Percentiles rank a stretch among this genome's conserved stretches.
These are phyloP conservation scores for Clathrospora elynae DNA, from an alignment of 2,329 filamentous ascomycete genomes.

Conservation along the genomic window DNA sequence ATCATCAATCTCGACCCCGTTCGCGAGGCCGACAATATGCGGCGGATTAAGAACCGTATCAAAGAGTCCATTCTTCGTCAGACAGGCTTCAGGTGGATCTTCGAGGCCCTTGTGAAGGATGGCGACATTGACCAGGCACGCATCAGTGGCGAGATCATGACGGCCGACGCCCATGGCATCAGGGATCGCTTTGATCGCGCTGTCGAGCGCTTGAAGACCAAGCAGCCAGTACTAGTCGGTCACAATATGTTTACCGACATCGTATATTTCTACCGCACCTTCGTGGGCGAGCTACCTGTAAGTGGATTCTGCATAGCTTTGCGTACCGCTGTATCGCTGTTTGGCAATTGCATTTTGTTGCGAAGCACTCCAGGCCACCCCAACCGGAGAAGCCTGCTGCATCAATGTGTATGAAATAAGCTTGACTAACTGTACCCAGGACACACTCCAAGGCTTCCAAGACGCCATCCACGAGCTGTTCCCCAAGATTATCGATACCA, in stretches of 20 bases:
- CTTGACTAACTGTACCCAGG: too few species aligned
- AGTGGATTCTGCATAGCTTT: background rate
- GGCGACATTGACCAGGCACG: slow-evolving; percentile 44
- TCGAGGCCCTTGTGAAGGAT: slow-evolving; percentile 53
- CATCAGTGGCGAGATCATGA: slow-evolving; percentile 43
- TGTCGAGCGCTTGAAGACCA: slow-evolving; percentile 51
- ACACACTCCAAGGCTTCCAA: slow-evolving; percentile 60
- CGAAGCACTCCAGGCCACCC: too few species aligned
- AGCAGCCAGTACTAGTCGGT: slow-evolving; percentile 61
- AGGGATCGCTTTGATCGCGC: slow-evolving; percentile 49
- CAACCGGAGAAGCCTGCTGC: too few species aligned
- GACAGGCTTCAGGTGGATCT: slow-evolving; percentile 57
- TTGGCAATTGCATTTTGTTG: background rate
- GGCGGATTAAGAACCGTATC: slow-evolving; percentile 44
- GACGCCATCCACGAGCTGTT: slow-evolving; percentile 58
- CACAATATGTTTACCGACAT: slow-evolving; percentile 71
- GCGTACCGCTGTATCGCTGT: too few species aligned
- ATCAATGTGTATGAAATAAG: too few species aligned
- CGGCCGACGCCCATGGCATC: slow-evolving; percentile 43
- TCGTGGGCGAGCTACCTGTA: slow-evolving; percentile 62
- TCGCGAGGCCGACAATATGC: slow-evolving; percentile 51
- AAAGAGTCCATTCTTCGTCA: slow-evolving; percentile 51
- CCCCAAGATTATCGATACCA: slow-evolving; percentile 65
- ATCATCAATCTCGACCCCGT: slow-evolving; percentile 51
- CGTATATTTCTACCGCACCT: slow-evolving; percentile 66